Base-by-base conservation (phyloP, 768 basidiomycete species). In the Trametes elegans region DNA sequence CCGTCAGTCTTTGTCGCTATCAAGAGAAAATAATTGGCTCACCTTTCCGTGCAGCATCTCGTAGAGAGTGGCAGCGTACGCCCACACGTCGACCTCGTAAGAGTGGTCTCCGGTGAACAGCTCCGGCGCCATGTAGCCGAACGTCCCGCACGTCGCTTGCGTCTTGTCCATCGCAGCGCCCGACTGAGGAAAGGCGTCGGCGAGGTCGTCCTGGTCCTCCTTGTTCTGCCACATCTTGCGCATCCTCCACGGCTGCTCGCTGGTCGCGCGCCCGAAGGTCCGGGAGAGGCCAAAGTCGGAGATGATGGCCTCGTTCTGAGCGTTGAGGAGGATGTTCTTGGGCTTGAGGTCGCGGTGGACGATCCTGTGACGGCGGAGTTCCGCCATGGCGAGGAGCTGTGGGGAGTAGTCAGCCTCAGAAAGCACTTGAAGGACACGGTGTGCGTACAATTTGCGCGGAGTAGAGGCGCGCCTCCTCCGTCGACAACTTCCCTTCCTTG, bases 111-210 rank as follows among this genome's bases (percentile, higher is more conserved):
- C 70, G 49, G 71, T 64, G 54, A 67, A 70, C 13, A 76, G 68
- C 58, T 78, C 77, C 1, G 77, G 77, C 5, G 77, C 71, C 71
- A 75, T 75, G 71, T 76, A 78, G 44, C 72, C 73, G 10, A 73
- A 71, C 41, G 76, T 77, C 32, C 77, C 75, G 44, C 59, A 55
- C 8, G 29, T 23, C 13, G 39, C 46, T 13, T 40, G 14, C 9
- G 29, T 34, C 39, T 47, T 32, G 47, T 24, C 35, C 34, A n/a
- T 24, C 27, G 21, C 36, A 5, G 16, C 1, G 24, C 7, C 16
- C 36, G 13, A 10, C 50, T 42, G 21, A n/a, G 11, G 5, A n/a
- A 8, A n/a, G n/a, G n/a, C n/a, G n/a, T n/a, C 34, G 4, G n/a
- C 42, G 44, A n/a, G 27, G 3, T 45, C 31, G 27, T 31, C 8